Conservation (phyloP, 1,284 basidiomycete genomes). For the Pyrrhoderma noxium region DNA sequence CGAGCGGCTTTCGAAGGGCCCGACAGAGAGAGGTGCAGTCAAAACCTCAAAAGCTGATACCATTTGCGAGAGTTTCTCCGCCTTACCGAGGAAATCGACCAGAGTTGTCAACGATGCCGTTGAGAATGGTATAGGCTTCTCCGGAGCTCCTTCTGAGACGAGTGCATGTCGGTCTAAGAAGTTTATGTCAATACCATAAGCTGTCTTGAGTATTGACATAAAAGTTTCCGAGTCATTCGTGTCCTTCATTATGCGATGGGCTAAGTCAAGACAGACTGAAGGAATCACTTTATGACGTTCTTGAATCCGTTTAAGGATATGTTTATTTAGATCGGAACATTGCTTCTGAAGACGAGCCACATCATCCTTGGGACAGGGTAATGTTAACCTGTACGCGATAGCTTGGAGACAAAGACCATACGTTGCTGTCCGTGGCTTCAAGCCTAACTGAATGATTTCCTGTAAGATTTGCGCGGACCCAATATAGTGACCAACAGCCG, state of each 20-base stretch:
- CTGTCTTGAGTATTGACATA: conserved; percentile 48
- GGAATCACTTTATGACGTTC: conserved; percentile 40
- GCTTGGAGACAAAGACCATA: conserved; percentile 60
- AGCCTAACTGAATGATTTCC: conserved; percentile 42
- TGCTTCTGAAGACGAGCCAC: conserved; percentile 32
- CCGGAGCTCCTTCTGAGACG: conserved; percentile 29
- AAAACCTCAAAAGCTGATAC: conserved; percentile 70
- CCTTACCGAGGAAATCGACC: conserved; percentile 57
- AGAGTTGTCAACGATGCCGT: conserved; percentile 62
- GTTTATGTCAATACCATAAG: conserved; percentile 66
- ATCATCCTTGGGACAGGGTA: conserved; percentile 40
- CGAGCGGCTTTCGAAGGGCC: neutral
- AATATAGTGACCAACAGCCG: conserved; percentile 56
- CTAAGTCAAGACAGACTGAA: conserved; percentile 54
- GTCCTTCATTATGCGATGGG: conserved; percentile 59
- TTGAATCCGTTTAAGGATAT: conserved; percentile 54
- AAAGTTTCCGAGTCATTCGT: conserved; percentile 47
- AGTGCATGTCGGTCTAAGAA: conserved; percentile 59
- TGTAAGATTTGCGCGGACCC: conserved; percentile 52
- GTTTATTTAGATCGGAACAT: conserved; percentile 35
- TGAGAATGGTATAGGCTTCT: conserved; percentile 40
- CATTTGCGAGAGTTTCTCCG: conserved; percentile 54
- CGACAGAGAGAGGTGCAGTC: conserved; percentile 47
- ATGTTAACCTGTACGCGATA: conserved; percentile 53
- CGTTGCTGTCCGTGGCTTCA: conserved; percentile 44